Evolutionary conservation across 169 alveolate genomes (phyloP), one percentile per base, ranked within the genome.

Genomic region (Eimeria falciformis): DNA sequence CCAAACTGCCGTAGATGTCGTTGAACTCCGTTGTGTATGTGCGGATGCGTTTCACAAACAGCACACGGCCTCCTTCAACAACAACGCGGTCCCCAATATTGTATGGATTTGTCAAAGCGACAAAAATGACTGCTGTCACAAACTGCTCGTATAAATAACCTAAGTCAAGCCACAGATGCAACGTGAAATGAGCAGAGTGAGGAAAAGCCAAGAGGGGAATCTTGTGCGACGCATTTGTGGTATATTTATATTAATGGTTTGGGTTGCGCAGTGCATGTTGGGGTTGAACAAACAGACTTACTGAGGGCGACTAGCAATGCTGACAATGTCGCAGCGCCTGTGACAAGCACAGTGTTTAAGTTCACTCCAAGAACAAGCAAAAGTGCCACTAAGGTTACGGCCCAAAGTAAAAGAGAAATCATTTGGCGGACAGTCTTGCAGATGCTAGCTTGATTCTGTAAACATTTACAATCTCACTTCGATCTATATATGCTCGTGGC

Each of bases 11-110:
- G n/a, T n/a, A n/a, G 27, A 89, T 66, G 53, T 95, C 93, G 58
- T 94, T 94, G 93, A 96, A 96, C 88, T 95, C 97, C 27, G 97
- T 96, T 46, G 95, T 94, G 92, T 95, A 96, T 18, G 97, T 96
- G 81, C 94, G 95, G 78, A 96, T 96, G 62, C 94, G 94, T n/a
- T 92, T 94, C 78, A 96, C 98, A 45, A 94, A 94, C 96, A 96
- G 94, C 12, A 96, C 96, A 45, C 71, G 87, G 56, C 96, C 97
- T 18, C 96, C 96, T 89, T 94, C 95, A 0, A 96, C 92, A 62
- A 96, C 92, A 25, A 96, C 94, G 40, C 98, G 91, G 92, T 96
- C 98, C 17, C 98, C 98, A 83, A 96, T 97, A 86, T 96, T 95
- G 86, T 96, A 96, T 17, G 98, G 98, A 92, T 96, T 95, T 27